Conservation (phyloP, 129 eudicot genomes). For the Escallonia rubra region DNA sequence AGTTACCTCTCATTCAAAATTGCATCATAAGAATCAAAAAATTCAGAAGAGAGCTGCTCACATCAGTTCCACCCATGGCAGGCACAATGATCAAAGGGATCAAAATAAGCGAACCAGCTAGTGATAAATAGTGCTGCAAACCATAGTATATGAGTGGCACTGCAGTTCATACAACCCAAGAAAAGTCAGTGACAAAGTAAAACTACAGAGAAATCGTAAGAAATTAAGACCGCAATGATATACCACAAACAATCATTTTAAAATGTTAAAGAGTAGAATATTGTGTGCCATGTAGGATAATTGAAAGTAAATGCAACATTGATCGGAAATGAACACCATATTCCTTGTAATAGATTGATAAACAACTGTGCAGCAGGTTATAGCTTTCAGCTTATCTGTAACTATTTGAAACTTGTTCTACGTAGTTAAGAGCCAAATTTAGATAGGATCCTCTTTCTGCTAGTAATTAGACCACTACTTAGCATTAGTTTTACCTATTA, state of each 20-base stretch:
- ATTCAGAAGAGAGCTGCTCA: slow-evolving; percentile 28
- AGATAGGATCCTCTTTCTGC: too few relatives aligned
- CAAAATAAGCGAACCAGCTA: slow-evolving; percentile 84
- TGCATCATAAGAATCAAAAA: slow-evolving; percentile 3
- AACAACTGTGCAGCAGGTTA: not conserved
- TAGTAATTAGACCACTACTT: too few relatives aligned
- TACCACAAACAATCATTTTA: not conserved
- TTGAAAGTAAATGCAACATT: not conserved
- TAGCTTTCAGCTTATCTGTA: too few relatives aligned
- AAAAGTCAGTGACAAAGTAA: not conserved
- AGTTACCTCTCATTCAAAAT: not conserved
- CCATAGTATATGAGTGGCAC: slow-evolving; percentile 62
- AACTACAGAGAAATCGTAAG: not conserved
- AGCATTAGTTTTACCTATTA: too few relatives aligned
- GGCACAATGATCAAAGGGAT: slow-evolving; percentile 75
- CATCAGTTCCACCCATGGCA: slow-evolving; percentile 96
- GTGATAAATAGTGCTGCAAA: slow-evolving; percentile 82
- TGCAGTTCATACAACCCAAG: slow-evolving; percentile 34
- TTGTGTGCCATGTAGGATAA: not conserved
- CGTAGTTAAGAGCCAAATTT: too few relatives aligned
- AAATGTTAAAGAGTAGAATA: not conserved
- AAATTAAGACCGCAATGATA: not conserved
- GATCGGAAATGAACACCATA: not conserved
- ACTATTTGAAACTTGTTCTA: too few relatives aligned
- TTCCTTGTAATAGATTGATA: not conserved